Base-by-base conservation (phyloP, 306 rosid species). In the Vigna mungo region DNA sequence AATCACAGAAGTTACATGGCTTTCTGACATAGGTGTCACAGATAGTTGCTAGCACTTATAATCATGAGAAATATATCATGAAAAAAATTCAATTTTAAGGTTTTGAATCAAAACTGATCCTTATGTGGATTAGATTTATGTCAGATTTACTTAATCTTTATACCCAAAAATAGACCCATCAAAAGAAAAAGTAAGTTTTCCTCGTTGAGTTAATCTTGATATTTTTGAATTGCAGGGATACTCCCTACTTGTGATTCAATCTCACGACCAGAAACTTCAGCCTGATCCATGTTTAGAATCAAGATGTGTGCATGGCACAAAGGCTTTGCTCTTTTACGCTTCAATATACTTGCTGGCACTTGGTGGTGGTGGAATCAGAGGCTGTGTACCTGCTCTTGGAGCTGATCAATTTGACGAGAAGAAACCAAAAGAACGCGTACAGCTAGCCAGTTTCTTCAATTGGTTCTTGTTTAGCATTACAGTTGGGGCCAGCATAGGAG, bases 361-460 rank as follows among this genome's bases (percentile, higher is more conserved):
- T 9, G 89, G 93, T 62, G 89, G 87, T 66, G 88, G 93, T 59
- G 89, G 89, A 30, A 82, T 87, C 52, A 77, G 89, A 77, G 91
- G 89, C 3, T 83, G 88, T 59, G 82, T 87, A 9, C 91, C 91
- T 7, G 88, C 89, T 6, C 74, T 87, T 18, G 91, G 93, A 34
- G 91, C 83, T 1, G 88, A 89, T 82, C 88, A 87, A 68, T 89
- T 89, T 43, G 89, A 89, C 30, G 43, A 82, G 9, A 78, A 75
- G 46, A 80, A 67, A 16, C 89, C 85, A 7, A 61, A 81, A 43
- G 91, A 87, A 62, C 77, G 79, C 2, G 58, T 47, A 16, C 81
- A 53, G 44, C 52, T 87, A 43, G 90, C 85, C 36, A 81, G 81
- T 59, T 87, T 83, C 84, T 87, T 89, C 87, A 87, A 89, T 51